These are phyloP conservation scores for Fonsecaea monophora DNA, from an alignment of 2,329 filamentous ascomycete species.

Conservation along the genomic window DNA sequence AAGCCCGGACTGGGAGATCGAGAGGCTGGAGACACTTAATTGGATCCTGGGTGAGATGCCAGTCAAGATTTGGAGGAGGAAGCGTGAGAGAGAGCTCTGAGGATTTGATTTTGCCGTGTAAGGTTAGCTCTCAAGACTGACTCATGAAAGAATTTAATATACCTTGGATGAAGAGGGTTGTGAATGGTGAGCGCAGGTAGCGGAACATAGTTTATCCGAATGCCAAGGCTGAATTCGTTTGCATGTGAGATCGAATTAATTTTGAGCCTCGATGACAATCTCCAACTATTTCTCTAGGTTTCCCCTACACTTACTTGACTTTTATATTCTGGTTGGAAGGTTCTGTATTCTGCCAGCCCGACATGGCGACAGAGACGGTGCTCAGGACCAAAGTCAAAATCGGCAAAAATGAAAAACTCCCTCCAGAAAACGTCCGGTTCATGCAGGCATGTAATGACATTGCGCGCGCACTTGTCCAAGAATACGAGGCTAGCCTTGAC, in stretches of 20 bases:
- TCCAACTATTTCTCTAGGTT: neutral
- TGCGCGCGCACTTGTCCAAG: constrained; percentile 89
- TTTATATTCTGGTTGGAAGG: neutral
- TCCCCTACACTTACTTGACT: neutral
- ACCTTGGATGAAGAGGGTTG: no score
- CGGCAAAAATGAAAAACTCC: constrained; percentile 75
- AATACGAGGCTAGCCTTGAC: constrained; percentile 83
- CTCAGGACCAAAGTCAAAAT: constrained; percentile 58
- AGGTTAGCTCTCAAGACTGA: neutral
- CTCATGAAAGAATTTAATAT: neutral
- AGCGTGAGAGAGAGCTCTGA: neutral
- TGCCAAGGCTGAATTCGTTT: neutral
- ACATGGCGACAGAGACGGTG: constrained; percentile 67
- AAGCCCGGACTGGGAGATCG: constrained; percentile 42
- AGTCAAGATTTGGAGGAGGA: constrained; percentile 44
- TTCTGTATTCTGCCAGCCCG: neutral
- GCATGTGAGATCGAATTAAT: constrained; percentile 23
- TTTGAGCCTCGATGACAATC: constrained; percentile 2
- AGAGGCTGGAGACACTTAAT: constrained; percentile 44
- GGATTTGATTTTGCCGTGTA: neutral
- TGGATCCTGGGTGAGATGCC: constrained; percentile 41
- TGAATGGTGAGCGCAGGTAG: no score
- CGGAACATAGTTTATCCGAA: neutral
- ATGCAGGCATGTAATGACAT: constrained; percentile 95
- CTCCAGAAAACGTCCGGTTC: constrained; percentile 93